A percentile compares a stretch with the other conserved stretches of the same genome.
Evolutionary conservation across 345 rosid species (phyloP).

Genomic region (Eucalyptus shirleyi): DNA sequence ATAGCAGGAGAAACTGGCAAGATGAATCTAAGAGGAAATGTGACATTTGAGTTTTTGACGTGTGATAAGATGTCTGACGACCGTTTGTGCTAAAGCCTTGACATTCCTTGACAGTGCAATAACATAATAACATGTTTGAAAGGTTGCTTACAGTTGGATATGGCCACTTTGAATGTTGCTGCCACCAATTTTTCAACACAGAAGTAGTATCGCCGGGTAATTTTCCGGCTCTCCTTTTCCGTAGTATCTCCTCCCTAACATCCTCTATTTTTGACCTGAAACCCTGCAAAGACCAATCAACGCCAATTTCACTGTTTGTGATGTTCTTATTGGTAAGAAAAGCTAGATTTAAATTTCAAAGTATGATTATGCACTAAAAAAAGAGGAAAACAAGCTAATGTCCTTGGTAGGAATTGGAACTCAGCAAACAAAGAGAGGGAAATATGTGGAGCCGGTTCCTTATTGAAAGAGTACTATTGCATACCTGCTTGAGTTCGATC

Average conservation of each 20-base stretch:
- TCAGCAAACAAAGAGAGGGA: background rate
- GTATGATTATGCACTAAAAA: background rate
- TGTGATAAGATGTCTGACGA: background rate
- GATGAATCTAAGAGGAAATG: background rate
- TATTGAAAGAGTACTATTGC: background rate
- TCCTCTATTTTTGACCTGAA: slow-evolving; percentile 93
- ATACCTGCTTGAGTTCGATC: slow-evolving; percentile 86
- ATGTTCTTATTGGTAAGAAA: background rate
- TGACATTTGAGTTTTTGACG: background rate
- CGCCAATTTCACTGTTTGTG: background rate
- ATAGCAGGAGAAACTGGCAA: background rate
- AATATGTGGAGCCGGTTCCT: background rate
- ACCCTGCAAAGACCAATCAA: slow-evolving; percentile 30
- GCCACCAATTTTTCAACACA: slow-evolving; percentile 96
- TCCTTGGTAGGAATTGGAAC: background rate
- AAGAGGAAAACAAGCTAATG: background rate
- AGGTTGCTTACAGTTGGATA: slow-evolving; percentile 76
- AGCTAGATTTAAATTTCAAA: background rate
- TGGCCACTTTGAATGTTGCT: slow-evolving; percentile 97
- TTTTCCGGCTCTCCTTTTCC: slow-evolving; percentile 96
- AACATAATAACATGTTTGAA: background rate
- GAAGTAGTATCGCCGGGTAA: slow-evolving; percentile 96
- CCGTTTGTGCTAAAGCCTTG: background rate
- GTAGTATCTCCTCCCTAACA: slow-evolving; percentile 91
- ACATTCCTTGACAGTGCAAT: background rate